Evolutionary conservation across 2,329 filamentous ascomycete species (phyloP).

Genomic region (Sphaerulina vaccinii): DNA sequence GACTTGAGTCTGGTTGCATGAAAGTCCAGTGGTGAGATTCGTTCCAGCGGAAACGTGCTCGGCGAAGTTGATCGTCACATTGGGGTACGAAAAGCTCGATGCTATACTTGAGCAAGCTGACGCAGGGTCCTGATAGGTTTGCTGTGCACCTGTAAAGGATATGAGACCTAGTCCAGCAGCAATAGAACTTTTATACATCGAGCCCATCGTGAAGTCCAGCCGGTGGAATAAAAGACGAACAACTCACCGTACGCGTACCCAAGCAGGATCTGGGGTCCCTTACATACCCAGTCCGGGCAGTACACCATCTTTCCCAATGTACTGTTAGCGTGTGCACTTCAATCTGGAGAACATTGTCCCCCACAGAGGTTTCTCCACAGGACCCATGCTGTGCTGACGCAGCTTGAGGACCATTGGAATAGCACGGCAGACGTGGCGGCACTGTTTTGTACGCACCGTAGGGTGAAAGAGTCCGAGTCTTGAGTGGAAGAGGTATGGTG

Average conservation of each 20-base stretch:
- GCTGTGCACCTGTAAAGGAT: conserved; percentile 14
- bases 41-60: conserved; percentile 31
- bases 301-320: conserved; percentile 1
- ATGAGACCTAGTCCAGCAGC: conserved; percentile 9
- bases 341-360: not conserved
- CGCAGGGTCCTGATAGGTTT: conserved; percentile 17
- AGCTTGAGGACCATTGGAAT: not conserved
- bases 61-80: conserved; percentile 32
- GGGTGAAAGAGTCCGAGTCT: no score
- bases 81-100: conserved; percentile 23
- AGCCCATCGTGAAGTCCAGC: not conserved
- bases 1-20: conserved; percentile 28
- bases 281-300: conserved; percentile 1
- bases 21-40: conserved; percentile 29
- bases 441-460: not conserved
- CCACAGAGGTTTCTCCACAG: not conserved
- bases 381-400: not conserved
- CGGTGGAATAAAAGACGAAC: not conserved
- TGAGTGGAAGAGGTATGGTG: no score
- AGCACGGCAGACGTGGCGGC: not conserved
- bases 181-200: not conserved
- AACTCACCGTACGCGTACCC: conserved; percentile 4
- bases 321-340: not conserved
- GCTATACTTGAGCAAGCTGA: conserved; percentile 26
- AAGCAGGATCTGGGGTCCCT: conserved; percentile 7